Conservation (phyloP, 202 grass and related monocot genomes). For the Thinopyrum obtusiflorum region DNA sequence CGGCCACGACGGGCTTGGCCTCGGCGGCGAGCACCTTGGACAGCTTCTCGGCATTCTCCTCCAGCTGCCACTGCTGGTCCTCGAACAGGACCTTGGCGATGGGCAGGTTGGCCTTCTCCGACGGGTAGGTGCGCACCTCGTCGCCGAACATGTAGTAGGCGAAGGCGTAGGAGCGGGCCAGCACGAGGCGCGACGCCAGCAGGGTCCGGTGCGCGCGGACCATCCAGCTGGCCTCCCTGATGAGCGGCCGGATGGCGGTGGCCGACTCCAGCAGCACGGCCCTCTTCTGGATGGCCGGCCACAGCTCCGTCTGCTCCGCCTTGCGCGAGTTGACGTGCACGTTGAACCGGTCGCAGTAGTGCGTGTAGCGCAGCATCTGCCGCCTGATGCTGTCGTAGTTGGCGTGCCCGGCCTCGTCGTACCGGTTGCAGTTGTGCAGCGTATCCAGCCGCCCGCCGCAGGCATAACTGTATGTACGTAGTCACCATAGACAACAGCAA, state of each 20-base stretch:
- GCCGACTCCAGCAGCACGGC: conserved; percentile 13
- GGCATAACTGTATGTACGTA: conserved; percentile 44
- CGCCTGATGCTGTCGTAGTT: conserved; percentile 11
- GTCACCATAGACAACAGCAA: background rate
- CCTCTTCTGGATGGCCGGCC: background rate
- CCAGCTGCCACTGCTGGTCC: conserved; percentile 67
- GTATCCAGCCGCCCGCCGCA: conserved; percentile 34
- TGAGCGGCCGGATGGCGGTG: background rate
- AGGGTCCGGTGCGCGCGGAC: conserved; percentile 30
- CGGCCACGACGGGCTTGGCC: background rate
- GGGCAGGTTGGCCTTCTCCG: background rate
- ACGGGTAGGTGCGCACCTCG: conserved; percentile 17
- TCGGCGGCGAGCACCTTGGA: conserved; percentile 35
- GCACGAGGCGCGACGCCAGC: conserved; percentile 45
- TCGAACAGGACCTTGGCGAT: conserved; percentile 64
- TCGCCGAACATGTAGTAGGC: conserved; percentile 78
- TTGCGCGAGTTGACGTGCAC: conserved; percentile 47
- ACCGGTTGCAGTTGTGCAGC: conserved; percentile 62
- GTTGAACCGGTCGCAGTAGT: conserved; percentile 60
- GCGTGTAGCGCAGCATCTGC: conserved; percentile 45
- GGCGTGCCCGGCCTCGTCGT: conserved; percentile 21
- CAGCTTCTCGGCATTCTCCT: conserved; percentile 64
- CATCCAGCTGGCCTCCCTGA: conserved; percentile 44
- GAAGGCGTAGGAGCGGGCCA: conserved; percentile 59
- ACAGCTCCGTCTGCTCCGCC: conserved; percentile 36